Base-by-base conservation (phyloP, 164 flowering plant species). In the Sedum album region DNA sequence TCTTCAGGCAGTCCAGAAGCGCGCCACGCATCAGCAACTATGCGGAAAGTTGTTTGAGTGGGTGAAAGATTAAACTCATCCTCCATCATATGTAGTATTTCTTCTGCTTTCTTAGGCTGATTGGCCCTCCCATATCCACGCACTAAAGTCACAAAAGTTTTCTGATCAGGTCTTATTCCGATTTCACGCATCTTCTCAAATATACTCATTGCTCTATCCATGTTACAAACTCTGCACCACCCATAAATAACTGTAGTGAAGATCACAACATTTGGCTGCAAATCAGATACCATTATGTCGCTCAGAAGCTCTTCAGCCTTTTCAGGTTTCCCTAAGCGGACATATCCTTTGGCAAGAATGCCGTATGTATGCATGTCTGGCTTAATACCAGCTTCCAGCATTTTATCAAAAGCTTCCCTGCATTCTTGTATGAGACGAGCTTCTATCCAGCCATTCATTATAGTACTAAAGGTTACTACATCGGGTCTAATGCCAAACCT, bases 341-440 rank as follows among this genome's bases (percentile, higher is more conserved):
- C 88, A 69, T 85, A 82, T 20, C 93, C 93, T 76, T 88, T 88
- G 10, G 87, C 88, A 68, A 85, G 86, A 62, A 88, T 88, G 76
- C 88, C 79, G 73, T 79, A 85, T 42, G 81, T 84, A 57, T 85
- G 93, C 48, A 41, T 60, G 49, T 88, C 89, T 8, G 88, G 89
- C 65, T 80, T 76, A 68, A 88, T 81, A 13, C 87, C 85, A 18
- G 81, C 84, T 71, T 77, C 74, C 68, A 73, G 72, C 88, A 86
- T 86, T 70, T 84, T 84, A 49, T 87, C 76, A 65, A 84, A 85
- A 20, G 81, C 76, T 57, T 83, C 80, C 68, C 74, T 76, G 82
- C 89, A 88, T 67, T 74, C 84, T 5, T 75, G 82, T 84, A 85
- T 85, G 70, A 77, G 74, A 35, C 93, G 88, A 13, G 78, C 82